Percentiles rank a stretch among this genome's conserved stretches.
Conservation (phyloP, 208 protist genomes). For the Eutreptiella sp. region DNA sequence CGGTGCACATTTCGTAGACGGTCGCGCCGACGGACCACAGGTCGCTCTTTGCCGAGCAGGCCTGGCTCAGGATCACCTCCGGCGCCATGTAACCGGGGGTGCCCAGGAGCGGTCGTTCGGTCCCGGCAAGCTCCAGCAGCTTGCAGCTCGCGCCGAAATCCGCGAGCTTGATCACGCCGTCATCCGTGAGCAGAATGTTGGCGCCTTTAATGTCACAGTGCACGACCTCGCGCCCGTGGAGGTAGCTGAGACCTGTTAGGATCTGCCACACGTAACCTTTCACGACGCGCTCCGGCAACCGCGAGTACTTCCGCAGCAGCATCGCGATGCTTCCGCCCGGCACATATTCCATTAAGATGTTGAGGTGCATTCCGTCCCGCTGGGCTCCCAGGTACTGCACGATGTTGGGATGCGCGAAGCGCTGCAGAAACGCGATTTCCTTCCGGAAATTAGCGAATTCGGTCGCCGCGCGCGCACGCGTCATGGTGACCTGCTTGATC, state of each 20-base stretch:
- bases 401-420: conserved; percentile 75
- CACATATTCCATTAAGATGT: conserved; percentile 86
- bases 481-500: conserved; percentile 66
- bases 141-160: conserved; percentile 36
- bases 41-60: conserved; percentile 10
- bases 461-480: conserved; percentile 49
- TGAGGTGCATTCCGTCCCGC: conserved; percentile 50
- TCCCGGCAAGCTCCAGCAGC: conserved; percentile 3
- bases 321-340: conserved; percentile 69
- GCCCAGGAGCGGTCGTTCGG: neutral
- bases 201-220: conserved; percentile 68
- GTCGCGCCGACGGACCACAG: conserved; percentile 38
- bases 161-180: conserved; percentile 36
- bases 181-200: conserved; percentile 53
- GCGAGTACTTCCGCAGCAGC: conserved; percentile 73
- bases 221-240: conserved; percentile 40
- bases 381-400: conserved; percentile 76
- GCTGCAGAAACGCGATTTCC: conserved; percentile 83
- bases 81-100: conserved; percentile 28
- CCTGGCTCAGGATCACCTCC: conserved; percentile 24
- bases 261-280: too few relatives aligned
- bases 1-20: conserved; percentile 35
- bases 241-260: conserved; percentile 34
- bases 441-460: conserved; percentile 18
- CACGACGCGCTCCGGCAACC: conserved; percentile 63